Evolutionary conservation across 495 filamentous ascomycete species (phyloP).

Genomic region (Haplographium delicatum): DNA sequence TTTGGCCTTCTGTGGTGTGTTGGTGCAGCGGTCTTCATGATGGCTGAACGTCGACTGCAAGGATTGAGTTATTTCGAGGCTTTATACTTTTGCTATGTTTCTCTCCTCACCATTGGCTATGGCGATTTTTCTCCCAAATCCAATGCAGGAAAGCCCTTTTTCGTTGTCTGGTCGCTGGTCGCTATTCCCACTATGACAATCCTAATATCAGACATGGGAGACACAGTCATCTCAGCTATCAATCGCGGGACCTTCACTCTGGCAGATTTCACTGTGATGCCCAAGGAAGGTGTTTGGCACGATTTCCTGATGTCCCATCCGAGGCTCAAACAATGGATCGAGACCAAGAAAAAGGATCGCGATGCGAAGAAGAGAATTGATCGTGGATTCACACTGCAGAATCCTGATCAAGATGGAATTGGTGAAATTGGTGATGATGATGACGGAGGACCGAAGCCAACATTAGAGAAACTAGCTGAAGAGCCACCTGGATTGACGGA

Average conservation of each 20-base stretch:
- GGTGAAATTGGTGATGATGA: neutral
- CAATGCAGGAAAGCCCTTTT: conserved; percentile 69
- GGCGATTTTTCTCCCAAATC: conserved; percentile 62
- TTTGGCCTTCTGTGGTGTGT: conserved; percentile 66
- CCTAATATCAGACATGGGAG: conserved; percentile 65
- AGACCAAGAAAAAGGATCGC: conserved; percentile 20
- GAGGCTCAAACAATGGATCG: conserved; percentile 17
- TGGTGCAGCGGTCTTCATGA: conserved; percentile 61
- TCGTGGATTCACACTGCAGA: conserved; percentile 26
- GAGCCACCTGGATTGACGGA: conserved; percentile 29
- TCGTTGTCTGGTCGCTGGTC: conserved; percentile 74
- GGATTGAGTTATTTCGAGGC: conserved; percentile 63
- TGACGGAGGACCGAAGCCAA: conserved; percentile 2
- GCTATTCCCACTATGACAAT: conserved; percentile 73
- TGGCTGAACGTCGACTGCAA: conserved; percentile 38
- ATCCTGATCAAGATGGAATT: conserved; percentile 33
- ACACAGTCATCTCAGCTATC: conserved; percentile 58
- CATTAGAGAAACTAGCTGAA: conserved; percentile 47
- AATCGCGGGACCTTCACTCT: conserved; percentile 58
- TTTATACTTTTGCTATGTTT: conserved; percentile 71
- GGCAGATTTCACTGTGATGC: conserved; percentile 64
- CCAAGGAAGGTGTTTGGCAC: conserved; percentile 34
- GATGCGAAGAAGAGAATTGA: conserved; percentile 26
- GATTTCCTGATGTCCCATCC: conserved; percentile 34
- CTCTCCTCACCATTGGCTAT: conserved; percentile 73